Evolutionary conservation across 208 protist species (phyloP), one percentile per base, ranked within the genome.

Genomic region (Acanthamoeba triangularis): DNA sequence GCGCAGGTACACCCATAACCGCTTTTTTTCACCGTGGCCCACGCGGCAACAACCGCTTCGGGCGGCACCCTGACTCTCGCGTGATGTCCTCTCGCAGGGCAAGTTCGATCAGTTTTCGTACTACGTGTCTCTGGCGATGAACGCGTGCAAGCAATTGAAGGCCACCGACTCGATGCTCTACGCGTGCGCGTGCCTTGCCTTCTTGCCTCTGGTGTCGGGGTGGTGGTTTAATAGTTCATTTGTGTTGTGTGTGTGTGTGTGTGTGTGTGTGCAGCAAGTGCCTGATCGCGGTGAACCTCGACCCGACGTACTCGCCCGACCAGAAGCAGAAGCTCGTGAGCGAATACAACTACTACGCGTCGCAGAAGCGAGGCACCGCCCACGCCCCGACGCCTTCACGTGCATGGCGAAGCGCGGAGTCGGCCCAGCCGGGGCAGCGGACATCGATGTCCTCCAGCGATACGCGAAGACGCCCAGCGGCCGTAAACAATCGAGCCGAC

Each of bases 71-170:
- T n/a, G n/a, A n/a, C n/a, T n/a, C n/a, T n/a, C n/a, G n/a, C n/a
- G n/a, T n/a, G n/a, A n/a, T n/a, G n/a, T n/a, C n/a, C n/a, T n/a
- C n/a, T n/a, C n/a, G n/a, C n/a, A 82, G 74, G 74, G 74, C 74
- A 82, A 82, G 44, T 35, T n/a, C 25, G 74, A 82, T 28, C 74
- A 82, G 74, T 82, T 82, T 7, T 54, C 74, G 35, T 82, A 82
- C 41, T 82, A 82, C 44, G 33, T 82, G 8, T 82, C 74, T 44
- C 74, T 82, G 20, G 74, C 74, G 25, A 44, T 82, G 35, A 82
- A 82, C 74, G 44, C 10, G 35, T 54, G 41, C 41, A 44, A 49
- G 5, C 74, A 82, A 28, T 37, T 82, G 16, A 54, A 49, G 20
- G 74, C 74, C 44, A 44, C 44, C 74, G 74, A 49, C 41, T 82